phyloP scores from a whole-genome alignment of 805 yeast species.

The Wickerhamomyces chaumierensis region DNA sequence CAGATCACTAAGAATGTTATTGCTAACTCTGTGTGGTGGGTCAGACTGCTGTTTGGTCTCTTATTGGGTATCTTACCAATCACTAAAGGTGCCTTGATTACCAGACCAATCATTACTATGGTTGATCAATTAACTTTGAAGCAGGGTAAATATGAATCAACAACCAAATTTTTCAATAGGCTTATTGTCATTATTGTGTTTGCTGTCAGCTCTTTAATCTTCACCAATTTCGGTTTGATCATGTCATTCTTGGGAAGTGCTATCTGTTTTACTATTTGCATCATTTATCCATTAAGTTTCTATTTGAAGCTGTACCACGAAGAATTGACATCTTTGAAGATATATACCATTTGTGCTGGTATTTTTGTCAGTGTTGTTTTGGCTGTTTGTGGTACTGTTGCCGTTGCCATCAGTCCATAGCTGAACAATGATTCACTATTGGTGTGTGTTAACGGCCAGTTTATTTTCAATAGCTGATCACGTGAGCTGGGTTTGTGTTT shows the following conservation, averaged over 20 bases:
- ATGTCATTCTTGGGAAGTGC: conserved; percentile 67
- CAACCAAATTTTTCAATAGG: conserved; percentile 9
- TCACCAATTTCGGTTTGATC: conserved; percentile 64
- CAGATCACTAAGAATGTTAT: conserved; percentile 72
- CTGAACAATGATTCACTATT: no score
- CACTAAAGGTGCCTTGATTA: conserved; percentile 66
- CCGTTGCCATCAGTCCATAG: conserved; percentile 9
- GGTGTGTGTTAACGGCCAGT: no score
- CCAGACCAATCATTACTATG: conserved; percentile 61
- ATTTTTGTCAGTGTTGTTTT: conserved; percentile 4
- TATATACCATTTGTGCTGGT: conserved; percentile 4
- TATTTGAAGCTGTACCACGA: conserved; percentile 38
- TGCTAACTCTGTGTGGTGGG: conserved; percentile 48
- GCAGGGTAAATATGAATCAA: not conserved
- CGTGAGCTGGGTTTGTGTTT: no score
- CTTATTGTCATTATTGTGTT: conserved; percentile 21
- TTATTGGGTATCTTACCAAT: conserved; percentile 62
- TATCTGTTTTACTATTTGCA: conserved; percentile 63
- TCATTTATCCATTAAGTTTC: conserved; percentile 57
- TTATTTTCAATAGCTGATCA: no score
- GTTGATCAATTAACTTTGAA: conserved; percentile 30
- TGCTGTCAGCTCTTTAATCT: conserved; percentile 39
- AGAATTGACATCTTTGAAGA: conserved; percentile 22
- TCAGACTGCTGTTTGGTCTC: conserved; percentile 30
- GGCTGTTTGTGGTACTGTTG: conserved; percentile 16